Conservation (phyloP, 441 rosid genomes). For the Erysimum pusillum region DNA sequence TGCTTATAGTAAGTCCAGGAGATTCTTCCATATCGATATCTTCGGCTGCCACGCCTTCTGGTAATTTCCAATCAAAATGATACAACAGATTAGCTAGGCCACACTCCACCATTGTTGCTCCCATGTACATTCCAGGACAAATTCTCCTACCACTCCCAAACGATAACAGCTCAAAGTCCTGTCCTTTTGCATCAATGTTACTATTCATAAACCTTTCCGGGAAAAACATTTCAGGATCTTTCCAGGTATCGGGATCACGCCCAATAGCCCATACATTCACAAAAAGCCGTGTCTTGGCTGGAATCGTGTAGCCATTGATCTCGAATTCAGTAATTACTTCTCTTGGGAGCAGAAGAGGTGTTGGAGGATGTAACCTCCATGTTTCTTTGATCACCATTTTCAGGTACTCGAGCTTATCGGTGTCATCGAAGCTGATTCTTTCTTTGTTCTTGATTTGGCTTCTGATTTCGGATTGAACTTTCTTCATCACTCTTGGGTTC, state of each 20-base stretch:
- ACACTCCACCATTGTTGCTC: constrained; percentile 46
- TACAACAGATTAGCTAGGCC: constrained; percentile 57
- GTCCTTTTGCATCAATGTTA: constrained; percentile 61
- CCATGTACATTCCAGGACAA: constrained; percentile 60
- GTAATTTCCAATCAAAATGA: constrained; percentile 58
- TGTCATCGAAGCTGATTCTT: constrained; percentile 45
- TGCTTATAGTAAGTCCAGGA: constrained; percentile 47
- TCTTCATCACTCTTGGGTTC: constrained; percentile 55
- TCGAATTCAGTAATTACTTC: constrained; percentile 51
- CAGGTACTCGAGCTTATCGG: constrained; percentile 52
- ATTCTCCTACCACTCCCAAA: constrained; percentile 63
- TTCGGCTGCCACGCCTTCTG: constrained; percentile 43
- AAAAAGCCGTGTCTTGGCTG: constrained; percentile 51
- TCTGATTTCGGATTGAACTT: constrained; percentile 62
- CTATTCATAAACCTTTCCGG: constrained; percentile 63
- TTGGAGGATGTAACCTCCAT: constrained; percentile 66
- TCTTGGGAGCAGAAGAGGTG: constrained; percentile 56
- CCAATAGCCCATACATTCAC: constrained; percentile 69
- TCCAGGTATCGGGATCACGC: constrained; percentile 62
- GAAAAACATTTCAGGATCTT: constrained; percentile 52
- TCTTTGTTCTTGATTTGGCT: constrained; percentile 40
- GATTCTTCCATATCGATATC: constrained; percentile 56
- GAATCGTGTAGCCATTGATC: constrained; percentile 51
- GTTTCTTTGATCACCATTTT: constrained; percentile 66
- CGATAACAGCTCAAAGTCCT: constrained; percentile 58